Evolutionary conservation across 495 filamentous ascomycete genomes (phyloP).

Genomic region (Hypoxylon lenormandii): DNA sequence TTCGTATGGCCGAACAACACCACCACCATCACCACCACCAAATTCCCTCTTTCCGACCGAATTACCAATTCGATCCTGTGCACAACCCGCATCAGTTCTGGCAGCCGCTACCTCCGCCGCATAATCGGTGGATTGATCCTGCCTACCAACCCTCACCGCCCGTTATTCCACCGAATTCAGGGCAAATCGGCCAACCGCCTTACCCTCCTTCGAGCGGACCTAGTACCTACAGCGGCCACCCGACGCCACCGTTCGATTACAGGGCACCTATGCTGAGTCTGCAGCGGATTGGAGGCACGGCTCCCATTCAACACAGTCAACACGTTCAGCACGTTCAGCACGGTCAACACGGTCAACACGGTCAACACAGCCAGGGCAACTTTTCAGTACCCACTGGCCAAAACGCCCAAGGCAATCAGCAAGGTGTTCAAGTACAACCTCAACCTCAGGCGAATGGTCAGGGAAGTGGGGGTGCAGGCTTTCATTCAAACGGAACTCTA

Average conservation of each 20-base stretch:
- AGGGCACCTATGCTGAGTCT: conserved; percentile 34
- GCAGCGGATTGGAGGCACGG: conserved; percentile 43
- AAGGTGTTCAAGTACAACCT: neutral
- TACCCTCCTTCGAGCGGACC: conserved; percentile 18
- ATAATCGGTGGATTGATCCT: conserved; percentile 27
- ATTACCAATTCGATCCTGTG: conserved; percentile 34
- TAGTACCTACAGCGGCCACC: conserved; percentile 23
- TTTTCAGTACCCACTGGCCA: conserved; percentile 19
- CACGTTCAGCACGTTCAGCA: too few species aligned
- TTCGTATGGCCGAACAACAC: conserved; percentile 38
- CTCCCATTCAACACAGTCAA: conserved; percentile 43
- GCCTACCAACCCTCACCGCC: conserved; percentile 17
- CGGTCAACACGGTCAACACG: too few species aligned
- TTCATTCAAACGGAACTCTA: conserved; percentile 19
- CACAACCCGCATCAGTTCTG: conserved; percentile 27
- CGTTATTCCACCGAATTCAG: conserved; percentile 19
- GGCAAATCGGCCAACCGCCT: conserved; percentile 27
- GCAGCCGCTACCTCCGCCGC: conserved; percentile 31
- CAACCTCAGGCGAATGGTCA: conserved; percentile 20
- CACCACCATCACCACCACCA: conserved; percentile 36
- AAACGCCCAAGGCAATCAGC: conserved; percentile 16
- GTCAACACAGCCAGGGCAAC: conserved; percentile 40
- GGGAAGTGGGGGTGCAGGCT: conserved; percentile 3
- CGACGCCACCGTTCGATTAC: conserved; percentile 7
- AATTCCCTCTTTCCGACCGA: conserved; percentile 26